These are phyloP conservation scores for Yueomyces sinensis DNA, from an alignment of 805 yeast species.

Conservation along the genomic window DNA sequence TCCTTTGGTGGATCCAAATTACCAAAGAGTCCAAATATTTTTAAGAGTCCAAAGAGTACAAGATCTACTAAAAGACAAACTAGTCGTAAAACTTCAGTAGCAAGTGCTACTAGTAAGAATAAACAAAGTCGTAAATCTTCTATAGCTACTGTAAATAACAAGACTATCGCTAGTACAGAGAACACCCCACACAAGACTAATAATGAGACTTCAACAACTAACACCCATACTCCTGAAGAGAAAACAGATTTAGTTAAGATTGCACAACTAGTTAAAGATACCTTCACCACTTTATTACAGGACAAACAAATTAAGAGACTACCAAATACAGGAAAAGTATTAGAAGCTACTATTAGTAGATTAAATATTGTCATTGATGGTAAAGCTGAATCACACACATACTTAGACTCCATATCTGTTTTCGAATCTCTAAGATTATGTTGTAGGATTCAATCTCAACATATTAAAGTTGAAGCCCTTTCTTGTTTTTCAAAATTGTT, in stretches of 20 bases:
- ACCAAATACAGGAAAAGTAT: slow-evolving; percentile 22
- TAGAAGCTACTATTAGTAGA: slow-evolving; percentile 22
- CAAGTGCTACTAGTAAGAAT: slow-evolving; percentile 13
- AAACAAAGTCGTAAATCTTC: slow-evolving; percentile 5
- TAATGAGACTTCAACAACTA: too few relatives aligned
- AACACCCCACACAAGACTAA: slow-evolving; percentile 1
- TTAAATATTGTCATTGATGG: slow-evolving; percentile 13
- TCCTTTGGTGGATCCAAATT: too few relatives aligned
- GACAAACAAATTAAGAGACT: slow-evolving; percentile 49
- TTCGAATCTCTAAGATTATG: slow-evolving; percentile 69
- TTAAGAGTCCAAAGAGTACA: too few relatives aligned
- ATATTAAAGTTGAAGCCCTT: slow-evolving; percentile 58
- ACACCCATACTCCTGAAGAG: background rate
- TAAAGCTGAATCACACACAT: slow-evolving; percentile 10
- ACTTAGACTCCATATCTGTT: slow-evolving; percentile 37
- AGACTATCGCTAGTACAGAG: background rate
- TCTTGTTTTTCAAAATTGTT: slow-evolving; percentile 82
- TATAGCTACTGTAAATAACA: background rate
- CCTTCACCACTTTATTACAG: slow-evolving; percentile 42
- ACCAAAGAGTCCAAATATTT: too few relatives aligned
- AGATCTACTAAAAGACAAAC: too few relatives aligned
- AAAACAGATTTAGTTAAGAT: slow-evolving; percentile 20
- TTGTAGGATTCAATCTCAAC: slow-evolving; percentile 54
- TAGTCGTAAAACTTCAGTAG: background rate
- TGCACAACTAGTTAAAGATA: slow-evolving; percentile 34